Evolutionary conservation across 495 filamentous ascomycete species (phyloP).

Genomic region (Talaromyces nanjingensis): DNA sequence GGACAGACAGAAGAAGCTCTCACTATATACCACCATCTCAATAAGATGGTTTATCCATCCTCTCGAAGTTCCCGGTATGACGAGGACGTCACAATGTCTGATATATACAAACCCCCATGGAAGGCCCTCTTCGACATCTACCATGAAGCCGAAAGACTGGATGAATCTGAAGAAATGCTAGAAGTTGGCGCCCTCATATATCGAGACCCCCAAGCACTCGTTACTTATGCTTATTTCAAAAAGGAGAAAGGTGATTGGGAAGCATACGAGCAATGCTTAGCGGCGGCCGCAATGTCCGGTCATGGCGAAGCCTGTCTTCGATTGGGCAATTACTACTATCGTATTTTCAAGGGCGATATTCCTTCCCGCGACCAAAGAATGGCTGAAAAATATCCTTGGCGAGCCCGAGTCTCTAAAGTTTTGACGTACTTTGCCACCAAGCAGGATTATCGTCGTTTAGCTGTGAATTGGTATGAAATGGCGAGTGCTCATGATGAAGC

Average conservation of each 20-base stretch:
- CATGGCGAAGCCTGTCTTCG: constrained; percentile 21
- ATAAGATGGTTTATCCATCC: constrained; percentile 17
- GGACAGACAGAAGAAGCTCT: constrained; percentile 17
- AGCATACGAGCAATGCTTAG: constrained; percentile 31
- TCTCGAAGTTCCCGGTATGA: neutral
- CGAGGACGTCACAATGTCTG: constrained; percentile 12
- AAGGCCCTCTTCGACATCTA: constrained; percentile 20
- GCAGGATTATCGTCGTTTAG: constrained; percentile 20
- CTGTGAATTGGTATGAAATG: constrained; percentile 28
- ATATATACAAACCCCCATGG: constrained; percentile 18
- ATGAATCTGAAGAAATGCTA: constrained; percentile 12
- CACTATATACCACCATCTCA: constrained; percentile 20
- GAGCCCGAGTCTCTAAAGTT: neutral
- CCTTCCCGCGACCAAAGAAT: constrained; percentile 18
- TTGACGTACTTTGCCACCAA: constrained; percentile 4
- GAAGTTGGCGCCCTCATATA: constrained; percentile 24
- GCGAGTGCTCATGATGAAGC: constrained; percentile 8
- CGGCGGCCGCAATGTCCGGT: constrained; percentile 24
- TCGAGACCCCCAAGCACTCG: constrained; percentile 24
- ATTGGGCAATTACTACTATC: constrained; percentile 35
- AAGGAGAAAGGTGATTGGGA: constrained; percentile 18
- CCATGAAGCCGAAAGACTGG: constrained; percentile 8
- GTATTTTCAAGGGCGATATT: constrained; percentile 19
- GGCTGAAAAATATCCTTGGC: neutral
- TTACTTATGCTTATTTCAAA: constrained; percentile 19